Conservation (phyloP, 495 filamentous ascomycete genomes). For the Xylaria scruposa region DNA sequence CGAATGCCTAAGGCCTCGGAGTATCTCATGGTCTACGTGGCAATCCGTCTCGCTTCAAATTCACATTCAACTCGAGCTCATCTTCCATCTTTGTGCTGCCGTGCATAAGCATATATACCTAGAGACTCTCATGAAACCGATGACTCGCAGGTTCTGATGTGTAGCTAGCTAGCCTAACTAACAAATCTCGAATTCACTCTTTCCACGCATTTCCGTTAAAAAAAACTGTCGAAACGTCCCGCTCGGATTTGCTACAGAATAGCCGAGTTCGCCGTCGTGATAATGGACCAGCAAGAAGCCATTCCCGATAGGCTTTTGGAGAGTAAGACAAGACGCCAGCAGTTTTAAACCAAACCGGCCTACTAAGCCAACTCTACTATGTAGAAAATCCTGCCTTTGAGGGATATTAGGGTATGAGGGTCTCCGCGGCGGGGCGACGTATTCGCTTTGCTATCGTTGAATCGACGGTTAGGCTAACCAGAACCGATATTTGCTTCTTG, state of each 20-base stretch:
- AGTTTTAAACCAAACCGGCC: not conserved
- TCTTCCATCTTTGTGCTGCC: too few species aligned
- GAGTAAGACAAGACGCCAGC: not conserved
- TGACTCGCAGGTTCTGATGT: not conserved
- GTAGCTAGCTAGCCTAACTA: not conserved
- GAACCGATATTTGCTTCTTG: conserved; percentile 22
- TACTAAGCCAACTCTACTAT: too few species aligned
- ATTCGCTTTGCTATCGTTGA: conserved; percentile 1
- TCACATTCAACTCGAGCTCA: not conserved
- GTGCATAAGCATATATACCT: too few species aligned
- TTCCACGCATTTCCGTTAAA: not conserved
- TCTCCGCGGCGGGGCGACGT: not conserved
- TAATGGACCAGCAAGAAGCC: too few species aligned
- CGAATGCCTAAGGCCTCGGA: not conserved
- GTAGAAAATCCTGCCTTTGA: not conserved
- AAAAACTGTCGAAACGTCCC: not conserved
- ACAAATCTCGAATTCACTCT: not conserved
- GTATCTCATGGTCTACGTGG: not conserved
- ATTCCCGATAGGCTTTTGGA: not conserved
- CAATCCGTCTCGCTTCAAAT: not conserved
- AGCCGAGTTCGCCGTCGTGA: not conserved
- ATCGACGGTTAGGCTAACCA: conserved; percentile 1
- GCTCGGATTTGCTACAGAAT: not conserved
- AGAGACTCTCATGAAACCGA: too few species aligned
- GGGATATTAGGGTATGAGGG: not conserved